These are phyloP conservation scores for Kondoa subrosea DNA, from an alignment of 768 basidiomycete species.

Conservation along the genomic window DNA sequence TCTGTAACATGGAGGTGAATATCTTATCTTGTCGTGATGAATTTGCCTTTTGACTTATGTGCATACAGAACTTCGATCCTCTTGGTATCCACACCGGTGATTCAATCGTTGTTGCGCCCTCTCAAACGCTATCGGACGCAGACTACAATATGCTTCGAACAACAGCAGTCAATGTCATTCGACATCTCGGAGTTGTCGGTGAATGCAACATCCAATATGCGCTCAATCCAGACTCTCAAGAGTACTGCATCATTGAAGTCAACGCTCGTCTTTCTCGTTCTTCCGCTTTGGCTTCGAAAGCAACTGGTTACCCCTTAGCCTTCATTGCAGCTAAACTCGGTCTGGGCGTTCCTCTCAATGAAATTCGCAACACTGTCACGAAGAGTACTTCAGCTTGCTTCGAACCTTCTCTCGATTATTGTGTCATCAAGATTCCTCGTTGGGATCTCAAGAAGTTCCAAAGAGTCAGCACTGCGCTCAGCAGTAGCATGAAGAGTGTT, in stretches of 20 bases:
- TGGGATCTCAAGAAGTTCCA: constrained; percentile 99
- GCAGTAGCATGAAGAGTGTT: constrained; percentile 96
- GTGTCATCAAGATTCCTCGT: constrained; percentile 94
- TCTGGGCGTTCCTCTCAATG: constrained; percentile 88
- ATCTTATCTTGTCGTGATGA: background rate
- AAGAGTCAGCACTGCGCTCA: constrained; percentile 73
- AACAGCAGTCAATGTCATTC: constrained; percentile 93
- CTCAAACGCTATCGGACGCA: constrained; percentile 94
- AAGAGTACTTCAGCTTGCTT: constrained; percentile 95
- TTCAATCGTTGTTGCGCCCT: constrained; percentile 93
- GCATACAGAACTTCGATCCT: constrained; percentile 99
- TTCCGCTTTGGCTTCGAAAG: constrained; percentile 93
- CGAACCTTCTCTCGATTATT: constrained; percentile 91
- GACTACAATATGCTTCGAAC: constrained; percentile 99
- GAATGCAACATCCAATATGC: constrained; percentile 99
- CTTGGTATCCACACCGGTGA: constrained; percentile 97
- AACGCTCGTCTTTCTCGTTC: constrained; percentile 97
- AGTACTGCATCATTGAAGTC: constrained; percentile 98
- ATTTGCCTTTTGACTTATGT: constrained; percentile 1
- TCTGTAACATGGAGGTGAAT: constrained; percentile 98
- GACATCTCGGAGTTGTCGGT: constrained; percentile 92
- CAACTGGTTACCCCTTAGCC: constrained; percentile 91
- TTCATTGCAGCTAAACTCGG: constrained; percentile 98
- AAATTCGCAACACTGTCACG: constrained; percentile 94
- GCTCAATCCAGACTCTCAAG: constrained; percentile 79